phyloP scores from a whole-genome alignment of 148 eudicot species.

The Diospyros kaki region DNA sequence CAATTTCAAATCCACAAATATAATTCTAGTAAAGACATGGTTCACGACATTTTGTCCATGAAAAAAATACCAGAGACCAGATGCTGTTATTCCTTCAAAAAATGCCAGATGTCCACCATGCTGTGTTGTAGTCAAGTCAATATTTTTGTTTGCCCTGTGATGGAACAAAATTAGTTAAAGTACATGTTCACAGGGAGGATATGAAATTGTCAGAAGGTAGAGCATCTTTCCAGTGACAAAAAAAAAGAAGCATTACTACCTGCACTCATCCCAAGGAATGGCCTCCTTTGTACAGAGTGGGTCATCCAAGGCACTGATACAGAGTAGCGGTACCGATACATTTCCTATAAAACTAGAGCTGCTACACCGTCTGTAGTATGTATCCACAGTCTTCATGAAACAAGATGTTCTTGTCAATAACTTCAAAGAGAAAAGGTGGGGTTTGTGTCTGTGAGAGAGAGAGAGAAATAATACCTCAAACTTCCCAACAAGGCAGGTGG shows the following conservation, averaged over 20 bases:
- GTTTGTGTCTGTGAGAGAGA: background rate
- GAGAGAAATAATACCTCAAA: slow-evolving; percentile 51
- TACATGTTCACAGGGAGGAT: background rate
- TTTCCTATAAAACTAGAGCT: slow-evolving; percentile 58
- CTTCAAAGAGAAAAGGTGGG: background rate
- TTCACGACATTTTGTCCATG: too few relatives aligned
- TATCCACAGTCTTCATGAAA: slow-evolving; percentile 71
- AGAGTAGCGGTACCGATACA: slow-evolving; percentile 80
- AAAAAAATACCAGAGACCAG: slow-evolving; percentile 61
- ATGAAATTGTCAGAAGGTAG: background rate
- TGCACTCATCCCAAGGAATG: slow-evolving; percentile 99
- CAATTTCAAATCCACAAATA: too few relatives aligned
- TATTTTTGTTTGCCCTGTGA: slow-evolving; percentile 69
- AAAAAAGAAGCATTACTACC: slow-evolving; percentile 37
- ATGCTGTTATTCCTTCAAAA: slow-evolving; percentile 83
- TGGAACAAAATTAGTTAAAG: slow-evolving; percentile 11
- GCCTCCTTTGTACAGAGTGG: slow-evolving; percentile 91
- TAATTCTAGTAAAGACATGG: too few relatives aligned
- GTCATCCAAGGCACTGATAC: slow-evolving; percentile 94
- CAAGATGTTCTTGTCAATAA: slow-evolving; percentile 17
- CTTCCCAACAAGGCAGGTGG: slow-evolving; percentile 77
- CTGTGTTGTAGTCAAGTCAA: slow-evolving; percentile 68
- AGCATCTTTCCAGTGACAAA: background rate
- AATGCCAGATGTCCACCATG: slow-evolving; percentile 97
- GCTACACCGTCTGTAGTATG: slow-evolving; percentile 83